Evolutionary conservation across 1,284 basidiomycete genomes (phyloP), one percentile per base, ranked within the genome.

Genomic region (Boletus calvinii): DNA sequence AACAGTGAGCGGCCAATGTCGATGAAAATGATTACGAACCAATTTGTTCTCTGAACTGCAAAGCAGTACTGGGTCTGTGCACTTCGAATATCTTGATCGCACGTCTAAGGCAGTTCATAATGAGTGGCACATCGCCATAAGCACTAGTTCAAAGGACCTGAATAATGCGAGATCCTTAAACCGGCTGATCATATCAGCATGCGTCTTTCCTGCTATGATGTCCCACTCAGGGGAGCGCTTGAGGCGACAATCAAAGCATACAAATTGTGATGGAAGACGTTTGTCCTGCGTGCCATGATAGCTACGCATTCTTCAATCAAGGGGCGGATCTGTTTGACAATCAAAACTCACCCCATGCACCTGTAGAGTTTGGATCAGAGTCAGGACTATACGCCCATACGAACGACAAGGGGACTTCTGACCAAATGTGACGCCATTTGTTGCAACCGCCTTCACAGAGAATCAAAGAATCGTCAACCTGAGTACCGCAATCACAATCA

Each of bases 351-450:
- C 83, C 89, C 88, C 81, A 88, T 87, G 65, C 89, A 91, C 88
- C 88, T 90, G 29, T 18, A 44, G 41, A 47, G 13, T 40, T 46
- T 18, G 18, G n/a, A 49, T 20, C 17, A 32, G 20, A 39, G 18
- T 61, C 30, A 53, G 38, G 38, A 44, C 12, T 50, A 41, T n/a
- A 46, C 34, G 10, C n/a, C 43, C 39, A 31, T 44, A 39, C 31
- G 0, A 41, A 24, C 31, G 18, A 18, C 29, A 24, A 38, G 30
- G 18, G 9, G 24, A 47, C 29, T 50, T 67, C 78, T 52, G 54
- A 89, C 87, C 88, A 91, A 43, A 83, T 60, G 66, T 91, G 89
- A 63, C 79, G 85, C 87, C 88, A 90, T 50, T 73, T 77, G 15
- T 72, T 73, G 64, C 89, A 90, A 15, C 74, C 78, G 6, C 80